Conservation (phyloP, 805 yeast species). For the Hanseniaspora hatyaiensis region DNA sequence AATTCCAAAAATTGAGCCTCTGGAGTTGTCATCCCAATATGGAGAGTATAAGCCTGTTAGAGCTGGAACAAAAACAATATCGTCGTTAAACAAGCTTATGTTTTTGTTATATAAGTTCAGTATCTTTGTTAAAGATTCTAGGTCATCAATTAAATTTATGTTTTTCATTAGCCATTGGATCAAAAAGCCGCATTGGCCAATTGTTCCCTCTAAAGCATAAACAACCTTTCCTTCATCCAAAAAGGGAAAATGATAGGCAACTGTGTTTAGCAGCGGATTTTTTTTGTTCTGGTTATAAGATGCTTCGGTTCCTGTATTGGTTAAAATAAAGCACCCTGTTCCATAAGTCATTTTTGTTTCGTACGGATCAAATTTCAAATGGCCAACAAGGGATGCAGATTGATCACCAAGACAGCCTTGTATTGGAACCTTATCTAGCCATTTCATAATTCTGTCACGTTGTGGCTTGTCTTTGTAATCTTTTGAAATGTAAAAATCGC, state of each 20-base stretch:
- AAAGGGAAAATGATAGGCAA: constrained; percentile 80
- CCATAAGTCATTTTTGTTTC: constrained; percentile 93
- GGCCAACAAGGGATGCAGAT: constrained; percentile 86
- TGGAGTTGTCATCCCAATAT: constrained; percentile 85
- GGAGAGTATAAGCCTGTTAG: constrained; percentile 92
- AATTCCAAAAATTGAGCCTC: constrained; percentile 87
- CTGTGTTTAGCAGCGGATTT: constrained; percentile 78
- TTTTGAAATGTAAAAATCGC: constrained; percentile 29
- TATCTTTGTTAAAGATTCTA: constrained; percentile 82
- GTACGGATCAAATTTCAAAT: constrained; percentile 70
- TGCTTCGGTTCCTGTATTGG: constrained; percentile 70
- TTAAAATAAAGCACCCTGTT: constrained; percentile 83
- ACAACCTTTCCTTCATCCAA: constrained; percentile 43
- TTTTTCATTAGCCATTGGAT: constrained; percentile 92
- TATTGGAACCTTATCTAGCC: constrained; percentile 49
- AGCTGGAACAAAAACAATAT: constrained; percentile 85
- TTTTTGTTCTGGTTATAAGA: constrained; percentile 26
- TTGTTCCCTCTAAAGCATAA: constrained; percentile 87
- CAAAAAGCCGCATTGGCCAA: constrained; percentile 90
- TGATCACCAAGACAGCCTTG: constrained; percentile 92
- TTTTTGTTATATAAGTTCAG: constrained; percentile 72
- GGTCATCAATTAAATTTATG: constrained; percentile 71
- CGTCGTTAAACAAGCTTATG: constrained; percentile 76
- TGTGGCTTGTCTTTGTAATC: constrained; percentile 31
- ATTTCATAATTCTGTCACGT: neutral